These are phyloP conservation scores for Coprinellus aureogranulatus DNA, from an alignment of 768 basidiomycete species.

Conservation along the genomic window DNA sequence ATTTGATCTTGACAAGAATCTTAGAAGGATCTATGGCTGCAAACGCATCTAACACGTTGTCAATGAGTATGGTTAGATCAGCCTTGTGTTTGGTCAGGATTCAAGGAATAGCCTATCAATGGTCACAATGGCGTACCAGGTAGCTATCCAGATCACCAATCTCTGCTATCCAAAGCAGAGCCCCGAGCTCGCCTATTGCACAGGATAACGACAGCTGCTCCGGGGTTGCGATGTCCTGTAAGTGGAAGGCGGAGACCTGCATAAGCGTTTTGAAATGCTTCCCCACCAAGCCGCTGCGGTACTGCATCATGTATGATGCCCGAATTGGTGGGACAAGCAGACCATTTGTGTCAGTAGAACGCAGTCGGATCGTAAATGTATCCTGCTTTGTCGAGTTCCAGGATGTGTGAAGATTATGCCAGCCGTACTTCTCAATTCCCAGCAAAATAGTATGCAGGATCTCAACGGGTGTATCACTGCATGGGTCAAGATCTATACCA, in stretches of 20 bases:
- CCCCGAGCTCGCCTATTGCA: slow-evolving; percentile 30
- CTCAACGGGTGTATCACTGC: slow-evolving; percentile 38
- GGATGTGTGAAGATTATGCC: slow-evolving; percentile 32
- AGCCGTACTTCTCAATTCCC: slow-evolving; percentile 42
- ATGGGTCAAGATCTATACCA: slow-evolving; percentile 26
- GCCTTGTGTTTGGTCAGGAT: slow-evolving; percentile 13
- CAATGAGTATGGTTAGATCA: slow-evolving; percentile 26
- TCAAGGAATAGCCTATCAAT: no score
- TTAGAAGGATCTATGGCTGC: slow-evolving; percentile 31
- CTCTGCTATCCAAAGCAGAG: slow-evolving; percentile 40
- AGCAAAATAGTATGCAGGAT: slow-evolving; percentile 44
- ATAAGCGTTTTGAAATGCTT: slow-evolving; percentile 8
- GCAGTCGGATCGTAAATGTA: slow-evolving; percentile 27
- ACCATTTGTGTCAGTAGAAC: slow-evolving; percentile 28
- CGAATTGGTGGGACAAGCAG: slow-evolving; percentile 32
- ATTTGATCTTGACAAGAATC: slow-evolving; percentile 34
- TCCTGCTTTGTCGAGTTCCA: slow-evolving; percentile 27
- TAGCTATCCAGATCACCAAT: slow-evolving; percentile 37
- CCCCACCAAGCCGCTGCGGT: slow-evolving; percentile 38
- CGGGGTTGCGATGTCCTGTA: slow-evolving; percentile 1
- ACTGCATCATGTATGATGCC: slow-evolving; percentile 42
- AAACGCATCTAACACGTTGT: slow-evolving; percentile 36
- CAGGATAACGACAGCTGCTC: slow-evolving; percentile 26
- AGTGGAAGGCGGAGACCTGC: slow-evolving; percentile 7
- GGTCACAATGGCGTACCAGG: no score